phyloP scores from a whole-genome alignment of 768 basidiomycete genomes.

The Gelatoporia subvermispora region DNA sequence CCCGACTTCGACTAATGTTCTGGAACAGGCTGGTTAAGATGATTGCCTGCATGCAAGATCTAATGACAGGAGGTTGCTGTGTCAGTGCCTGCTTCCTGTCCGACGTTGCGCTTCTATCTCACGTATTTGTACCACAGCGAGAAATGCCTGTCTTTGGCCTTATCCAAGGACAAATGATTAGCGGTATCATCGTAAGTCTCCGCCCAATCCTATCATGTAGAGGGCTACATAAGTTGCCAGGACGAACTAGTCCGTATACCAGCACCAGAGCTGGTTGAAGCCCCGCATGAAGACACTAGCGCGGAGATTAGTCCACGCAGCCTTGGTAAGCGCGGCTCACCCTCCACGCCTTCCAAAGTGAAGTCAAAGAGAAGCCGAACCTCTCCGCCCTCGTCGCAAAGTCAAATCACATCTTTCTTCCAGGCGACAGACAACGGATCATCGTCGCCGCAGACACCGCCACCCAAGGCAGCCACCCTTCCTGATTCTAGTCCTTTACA shows the following conservation, averaged over 20 bases:
- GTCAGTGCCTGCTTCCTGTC: slow-evolving; percentile 32
- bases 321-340: slow-evolving; percentile 13
- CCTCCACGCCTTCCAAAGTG: slow-evolving; percentile 19
- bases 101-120: background rate
- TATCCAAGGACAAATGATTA: slow-evolving; percentile 55
- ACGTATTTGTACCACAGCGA: slow-evolving; percentile 39
- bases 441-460: background rate
- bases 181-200: slow-evolving; percentile 66
- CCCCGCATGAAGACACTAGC: slow-evolving; percentile 1
- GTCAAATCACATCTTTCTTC: slow-evolving; percentile 19
- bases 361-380: slow-evolving; percentile 24
- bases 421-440: background rate
- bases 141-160: slow-evolving; percentile 85
- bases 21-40: slow-evolving; percentile 64
- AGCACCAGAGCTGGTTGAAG: background rate
- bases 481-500: background rate
- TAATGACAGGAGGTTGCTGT: slow-evolving; percentile 44
- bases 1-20: background rate
- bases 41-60: slow-evolving; percentile 54
- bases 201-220: background rate
- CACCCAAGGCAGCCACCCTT: background rate
- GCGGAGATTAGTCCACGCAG: background rate
- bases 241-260: slow-evolving; percentile 43
- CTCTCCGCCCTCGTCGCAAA: slow-evolving; percentile 16
- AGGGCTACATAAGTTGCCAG: slow-evolving; percentile 26